Base-by-base conservation (phyloP, 306 rosid genomes). In the Acacia crassicarpa region DNA sequence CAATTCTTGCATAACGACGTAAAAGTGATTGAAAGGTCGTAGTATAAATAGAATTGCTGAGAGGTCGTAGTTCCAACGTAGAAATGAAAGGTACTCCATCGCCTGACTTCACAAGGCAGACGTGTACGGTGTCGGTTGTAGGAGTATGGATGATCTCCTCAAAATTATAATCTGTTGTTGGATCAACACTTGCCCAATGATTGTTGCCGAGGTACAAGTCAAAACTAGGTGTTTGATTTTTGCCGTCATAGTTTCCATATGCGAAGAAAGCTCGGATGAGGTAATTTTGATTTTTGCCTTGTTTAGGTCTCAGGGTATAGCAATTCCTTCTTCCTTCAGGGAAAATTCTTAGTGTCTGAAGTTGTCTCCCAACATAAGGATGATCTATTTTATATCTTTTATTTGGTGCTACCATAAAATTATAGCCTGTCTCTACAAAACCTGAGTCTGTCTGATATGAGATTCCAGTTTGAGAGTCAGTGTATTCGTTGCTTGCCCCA, bases 271-370 rank as follows among this genome's bases (percentile, higher is more conserved):
- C 88, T 75, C 91, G 15, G 49, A 90, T 82, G 76, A 90, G 61
- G 49, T 86, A 88, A 0, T 54, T 83, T 56, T 8, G 66, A 48
- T 86, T 67, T 59, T 44, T 81, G 4, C 83, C 88, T 1, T 56
- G 63, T 2, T 61, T 81, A 0, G 89, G 87, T 7, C 54, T 85
- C 20, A 89, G 46, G 63, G 74, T 76, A 70, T 85, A 90, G 80
- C 94, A 90, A 49, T 81, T 90, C 76, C 78, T 86, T 17, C 4
- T 48, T 59, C 87, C 89, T 0, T 74, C 25, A 9, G 90, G 89
- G 30, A 59, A 59, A 0, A 17, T 23, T 59, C 66, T 59, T 23
- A 23, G 33, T 9, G 66, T 23, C 16, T 59, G 30, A 1, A 59
- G 7, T 4, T 59, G 32, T 3, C 65, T 58, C 5, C 30, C 65